phyloP scores from a whole-genome alignment of 108 stramenopile genomes.

The Hondaea fermentalgiana region DNA sequence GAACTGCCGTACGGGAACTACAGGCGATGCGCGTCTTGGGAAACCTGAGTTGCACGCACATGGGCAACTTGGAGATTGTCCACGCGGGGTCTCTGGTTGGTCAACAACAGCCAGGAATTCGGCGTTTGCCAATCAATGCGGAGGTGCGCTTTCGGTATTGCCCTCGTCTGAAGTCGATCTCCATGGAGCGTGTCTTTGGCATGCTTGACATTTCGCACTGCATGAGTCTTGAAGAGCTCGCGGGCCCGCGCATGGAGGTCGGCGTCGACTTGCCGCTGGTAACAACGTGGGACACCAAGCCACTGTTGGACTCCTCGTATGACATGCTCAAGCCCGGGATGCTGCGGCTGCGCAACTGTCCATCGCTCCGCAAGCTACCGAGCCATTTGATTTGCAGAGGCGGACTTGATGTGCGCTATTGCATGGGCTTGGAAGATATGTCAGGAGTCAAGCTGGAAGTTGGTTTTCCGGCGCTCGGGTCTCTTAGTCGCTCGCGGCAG shows the following conservation, averaged over 20 bases:
- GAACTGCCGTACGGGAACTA: background rate
- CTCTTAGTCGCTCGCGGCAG: background rate
- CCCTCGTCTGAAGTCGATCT: background rate
- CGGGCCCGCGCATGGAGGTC: background rate
- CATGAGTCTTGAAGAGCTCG: background rate
- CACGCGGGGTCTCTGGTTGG: background rate
- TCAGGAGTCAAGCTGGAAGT: background rate
- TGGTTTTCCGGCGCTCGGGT: background rate
- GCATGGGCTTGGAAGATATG: background rate
- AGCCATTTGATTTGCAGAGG: background rate
- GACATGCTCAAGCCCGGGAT: background rate
- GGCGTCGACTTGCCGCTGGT: background rate
- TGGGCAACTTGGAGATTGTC: background rate
- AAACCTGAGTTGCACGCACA: background rate
- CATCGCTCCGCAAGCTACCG: background rate
- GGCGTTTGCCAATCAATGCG: background rate
- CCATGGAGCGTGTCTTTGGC: background rate
- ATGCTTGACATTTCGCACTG: background rate
- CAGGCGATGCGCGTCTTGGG: background rate
- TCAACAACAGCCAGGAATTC: background rate
- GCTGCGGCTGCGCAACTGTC: background rate
- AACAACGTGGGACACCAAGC: background rate
- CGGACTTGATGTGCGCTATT: background rate
- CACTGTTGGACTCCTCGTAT: too few species aligned
- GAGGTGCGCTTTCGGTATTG: background rate